Conservation (phyloP, 2,329 filamentous ascomycete species). For the Biscogniauxia marginata region DNA sequence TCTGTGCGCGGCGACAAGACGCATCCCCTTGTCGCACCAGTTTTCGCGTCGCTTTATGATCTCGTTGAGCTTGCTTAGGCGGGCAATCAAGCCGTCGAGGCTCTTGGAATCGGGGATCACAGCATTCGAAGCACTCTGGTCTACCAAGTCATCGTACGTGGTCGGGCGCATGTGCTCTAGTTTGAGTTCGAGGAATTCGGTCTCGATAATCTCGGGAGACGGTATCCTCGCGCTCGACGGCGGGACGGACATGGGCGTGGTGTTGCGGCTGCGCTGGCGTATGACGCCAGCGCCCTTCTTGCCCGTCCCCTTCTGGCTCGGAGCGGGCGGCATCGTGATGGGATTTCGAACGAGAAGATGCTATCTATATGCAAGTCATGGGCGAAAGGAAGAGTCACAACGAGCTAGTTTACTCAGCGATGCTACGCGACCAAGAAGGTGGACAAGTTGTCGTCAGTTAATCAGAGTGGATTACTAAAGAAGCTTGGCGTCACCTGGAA, state of each 20-base stretch:
- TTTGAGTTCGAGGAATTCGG: slow-evolving; percentile 65
- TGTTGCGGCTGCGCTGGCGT: slow-evolving; percentile 73
- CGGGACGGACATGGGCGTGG: slow-evolving; percentile 62
- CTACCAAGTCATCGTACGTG: slow-evolving; percentile 68
- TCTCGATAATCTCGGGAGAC: slow-evolving; percentile 54
- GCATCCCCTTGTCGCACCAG: slow-evolving; percentile 71
- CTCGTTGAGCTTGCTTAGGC: slow-evolving; percentile 63
- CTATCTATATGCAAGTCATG: not conserved
- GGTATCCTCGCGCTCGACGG: slow-evolving; percentile 42
- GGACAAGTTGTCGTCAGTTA: not conserved
- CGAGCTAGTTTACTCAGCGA: not conserved
- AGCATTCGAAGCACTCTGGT: slow-evolving; percentile 55
- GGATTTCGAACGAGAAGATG: not conserved
- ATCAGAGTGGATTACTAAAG: not conserved
- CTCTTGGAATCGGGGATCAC: slow-evolving; percentile 63
- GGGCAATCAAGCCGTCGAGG: slow-evolving; percentile 61
- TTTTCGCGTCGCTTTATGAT: slow-evolving; percentile 66
- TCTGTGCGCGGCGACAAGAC: slow-evolving; percentile 63
- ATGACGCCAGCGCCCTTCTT: slow-evolving; percentile 64
- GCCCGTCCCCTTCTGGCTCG: slow-evolving; percentile 61
- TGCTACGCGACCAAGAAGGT: not conserved
- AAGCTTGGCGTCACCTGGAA: not conserved
- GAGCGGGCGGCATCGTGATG: slow-evolving; percentile 54
- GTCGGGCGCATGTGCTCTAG: slow-evolving; percentile 59
- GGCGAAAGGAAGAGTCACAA: not conserved